Base-by-base conservation (phyloP, 2,329 filamentous ascomycete genomes). In the Talaromyces rugulosus region DNA sequence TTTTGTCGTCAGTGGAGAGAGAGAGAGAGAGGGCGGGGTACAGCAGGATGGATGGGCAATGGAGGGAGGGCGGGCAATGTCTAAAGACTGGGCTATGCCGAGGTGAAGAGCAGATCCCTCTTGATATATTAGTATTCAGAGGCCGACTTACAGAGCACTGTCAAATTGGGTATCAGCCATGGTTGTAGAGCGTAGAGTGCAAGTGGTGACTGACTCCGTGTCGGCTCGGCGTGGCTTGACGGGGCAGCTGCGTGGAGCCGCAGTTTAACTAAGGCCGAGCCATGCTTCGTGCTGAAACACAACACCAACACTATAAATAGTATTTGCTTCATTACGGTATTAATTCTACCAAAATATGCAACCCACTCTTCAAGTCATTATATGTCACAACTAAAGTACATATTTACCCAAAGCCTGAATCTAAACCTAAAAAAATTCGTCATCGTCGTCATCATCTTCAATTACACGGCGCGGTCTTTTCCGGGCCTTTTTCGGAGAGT, bases 141-240 rank as follows among this genome's bases (percentile, higher is more conserved):
- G 6, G 31, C 3, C 5, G 9, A 75, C 77, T 75, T 74, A 82
- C 80, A 82, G 75, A 59, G 80, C 80, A 66, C 79, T 81, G 66
- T 82, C 80, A 65, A 81, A 81, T 72, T 82, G 80, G 67, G 75
- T 73, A 67, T 82, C 80, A 53, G 75, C 76, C 77, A 78, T 78
- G 66, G 61, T 74, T 69, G 67, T 28, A 50, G 42, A 36, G 47
- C 23, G 44, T 7, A 53, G 28, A 23, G 50, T 14, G 6, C 27
- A 53, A 16, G 50, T 53, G 27, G 27, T 53, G 50, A 16, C 50
- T 53, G 50, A 31, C 50, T 52, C 23, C 6, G 50, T 31, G 14
- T 18, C 27, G 28, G 30, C 5, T 30, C 50, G n/a, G 44, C 16
- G 8, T 53, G 27, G 31, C 27, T 51, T 51, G 27, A 51, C 18